Conservation (phyloP, 2,329 filamentous ascomycete genomes). For the Paramyrothecium roridum region DNA sequence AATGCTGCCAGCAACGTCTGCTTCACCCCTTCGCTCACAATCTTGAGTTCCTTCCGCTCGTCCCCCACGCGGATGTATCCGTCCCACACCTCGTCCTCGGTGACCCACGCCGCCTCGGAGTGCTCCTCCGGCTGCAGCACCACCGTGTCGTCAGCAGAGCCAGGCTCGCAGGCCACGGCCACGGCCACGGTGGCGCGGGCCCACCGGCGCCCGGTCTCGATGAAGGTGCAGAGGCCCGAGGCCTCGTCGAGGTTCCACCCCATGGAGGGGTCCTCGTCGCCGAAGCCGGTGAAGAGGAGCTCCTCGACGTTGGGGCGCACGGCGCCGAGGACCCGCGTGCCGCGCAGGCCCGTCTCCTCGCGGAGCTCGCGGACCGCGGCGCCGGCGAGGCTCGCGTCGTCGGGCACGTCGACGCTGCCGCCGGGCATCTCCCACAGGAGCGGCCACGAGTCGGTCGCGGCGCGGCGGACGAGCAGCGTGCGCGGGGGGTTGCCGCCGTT, state of each 20-base stretch:
- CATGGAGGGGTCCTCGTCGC: neutral
- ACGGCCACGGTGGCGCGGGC: conserved; percentile 23
- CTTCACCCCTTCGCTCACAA: conserved; percentile 28
- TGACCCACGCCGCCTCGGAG: conserved; percentile 33
- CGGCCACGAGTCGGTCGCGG: conserved; percentile 11
- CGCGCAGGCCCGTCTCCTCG: conserved; percentile 40
- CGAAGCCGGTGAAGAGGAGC: neutral
- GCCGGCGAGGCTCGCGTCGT: conserved; percentile 14
- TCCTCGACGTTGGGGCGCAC: conserved; percentile 9
- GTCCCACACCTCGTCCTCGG: conserved; percentile 27
- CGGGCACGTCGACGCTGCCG: neutral
- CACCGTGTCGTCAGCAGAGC: conserved; percentile 19
- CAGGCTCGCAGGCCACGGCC: conserved; percentile 24
- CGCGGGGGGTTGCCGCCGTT: conserved; percentile 13
- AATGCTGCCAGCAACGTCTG: conserved; percentile 29
- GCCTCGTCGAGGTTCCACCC: conserved; percentile 15
- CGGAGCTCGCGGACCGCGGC: conserved; percentile 39
- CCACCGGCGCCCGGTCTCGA: conserved; percentile 19
- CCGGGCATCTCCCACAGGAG: neutral
- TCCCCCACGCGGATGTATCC: conserved; percentile 15
- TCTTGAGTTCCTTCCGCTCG: conserved; percentile 15
- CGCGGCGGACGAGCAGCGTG: conserved; percentile 21
- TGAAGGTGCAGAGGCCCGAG: conserved; percentile 17
- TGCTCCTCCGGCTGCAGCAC: conserved; percentile 33
- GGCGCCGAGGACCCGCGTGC: conserved; percentile 17